A percentile compares a stretch with the other conserved stretches of the same genome.
These are phyloP conservation scores for Solanum bulbocastanum DNA, from an alignment of 257 asterid genomes.

Conservation along the genomic window DNA sequence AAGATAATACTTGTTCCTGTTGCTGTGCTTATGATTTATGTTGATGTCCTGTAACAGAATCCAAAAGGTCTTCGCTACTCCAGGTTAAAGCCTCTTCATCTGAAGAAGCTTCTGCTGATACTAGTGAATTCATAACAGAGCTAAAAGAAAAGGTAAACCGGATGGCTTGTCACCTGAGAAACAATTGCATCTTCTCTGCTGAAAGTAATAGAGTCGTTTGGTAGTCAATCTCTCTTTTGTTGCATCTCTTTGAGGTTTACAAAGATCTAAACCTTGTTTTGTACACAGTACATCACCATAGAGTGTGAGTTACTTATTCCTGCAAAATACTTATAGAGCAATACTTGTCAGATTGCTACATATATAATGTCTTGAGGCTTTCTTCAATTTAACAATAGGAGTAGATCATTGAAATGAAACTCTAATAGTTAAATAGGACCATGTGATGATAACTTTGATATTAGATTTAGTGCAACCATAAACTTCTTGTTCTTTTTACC, in stretches of 20 bases:
- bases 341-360: background rate
- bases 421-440: background rate
- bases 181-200: background rate
- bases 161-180: background rate
- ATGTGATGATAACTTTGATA: background rate
- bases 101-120: conserved; percentile 53
- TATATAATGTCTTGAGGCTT: background rate
- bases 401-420: background rate
- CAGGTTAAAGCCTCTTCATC: conserved; percentile 70
- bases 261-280: background rate
- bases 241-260: background rate
- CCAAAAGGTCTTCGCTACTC: conserved; percentile 38
- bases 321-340: background rate
- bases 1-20: background rate
- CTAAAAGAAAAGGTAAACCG: conserved; percentile 63
- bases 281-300: background rate
- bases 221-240: background rate
- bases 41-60: conserved; percentile 28
- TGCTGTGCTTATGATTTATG: background rate
- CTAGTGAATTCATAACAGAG: conserved; percentile 56
- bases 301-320: background rate
- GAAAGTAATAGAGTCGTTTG: background rate
- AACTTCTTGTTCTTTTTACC: background rate
- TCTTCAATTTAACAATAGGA: background rate
- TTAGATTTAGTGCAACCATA: background rate